phyloP scores from a whole-genome alignment of 805 yeast species.

The Nakazawaea molendinolei region DNA sequence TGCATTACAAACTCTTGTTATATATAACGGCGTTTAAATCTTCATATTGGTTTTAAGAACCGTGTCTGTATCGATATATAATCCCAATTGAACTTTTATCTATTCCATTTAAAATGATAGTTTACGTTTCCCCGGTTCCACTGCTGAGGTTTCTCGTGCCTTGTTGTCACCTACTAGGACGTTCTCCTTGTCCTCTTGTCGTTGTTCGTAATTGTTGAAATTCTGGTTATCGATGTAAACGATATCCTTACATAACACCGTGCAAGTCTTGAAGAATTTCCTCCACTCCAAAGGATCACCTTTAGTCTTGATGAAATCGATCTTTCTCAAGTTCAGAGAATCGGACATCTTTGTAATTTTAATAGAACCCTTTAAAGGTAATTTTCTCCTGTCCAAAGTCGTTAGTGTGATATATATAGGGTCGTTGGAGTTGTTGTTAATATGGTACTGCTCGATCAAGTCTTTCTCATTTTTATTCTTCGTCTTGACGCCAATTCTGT shows the following conservation, averaged over 20 bases:
- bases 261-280: conserved; percentile 50
- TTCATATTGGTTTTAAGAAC: no score
- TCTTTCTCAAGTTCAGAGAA: conserved; percentile 33
- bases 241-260: conserved; percentile 50
- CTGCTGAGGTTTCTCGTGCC: background rate
- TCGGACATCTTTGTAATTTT: conserved; percentile 33
- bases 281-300: conserved; percentile 78
- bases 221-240: conserved; percentile 33
- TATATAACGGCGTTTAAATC: no score
- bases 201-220: background rate
- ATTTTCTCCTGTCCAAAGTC: conserved; percentile 35
- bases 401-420: conserved; percentile 22
- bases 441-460: conserved; percentile 15
- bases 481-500: conserved; percentile 32
- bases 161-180: background rate
- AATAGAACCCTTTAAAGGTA: conserved; percentile 40
- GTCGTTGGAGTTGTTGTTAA: conserved; percentile 17
- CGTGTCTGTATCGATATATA: background rate
- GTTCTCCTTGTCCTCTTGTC: background rate
- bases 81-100: background rate
- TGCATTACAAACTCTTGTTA: no score
- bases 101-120: background rate
- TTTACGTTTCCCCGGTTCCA: conserved; percentile 2
- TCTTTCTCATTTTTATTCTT: conserved; percentile 8
- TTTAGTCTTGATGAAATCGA: conserved; percentile 46